Evolutionary conservation across 1,284 basidiomycete genomes (phyloP).

Genomic region (Rhodotorula sp.): DNA sequence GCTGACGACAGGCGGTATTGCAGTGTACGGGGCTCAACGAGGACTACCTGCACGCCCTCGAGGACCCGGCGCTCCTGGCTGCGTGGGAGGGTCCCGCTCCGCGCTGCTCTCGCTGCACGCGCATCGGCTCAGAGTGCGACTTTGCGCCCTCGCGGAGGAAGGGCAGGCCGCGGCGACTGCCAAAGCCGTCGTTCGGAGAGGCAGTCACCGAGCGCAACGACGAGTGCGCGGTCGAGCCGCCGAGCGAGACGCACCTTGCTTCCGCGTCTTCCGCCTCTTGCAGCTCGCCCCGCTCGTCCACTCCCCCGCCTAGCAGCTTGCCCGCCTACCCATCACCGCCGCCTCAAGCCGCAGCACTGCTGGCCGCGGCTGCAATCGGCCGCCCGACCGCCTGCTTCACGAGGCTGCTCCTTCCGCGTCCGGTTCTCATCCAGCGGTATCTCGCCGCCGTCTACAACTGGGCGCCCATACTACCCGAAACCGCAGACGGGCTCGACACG

Average conservation of each 20-base stretch:
- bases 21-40: conserved; percentile 22
- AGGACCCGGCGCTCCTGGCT: background rate
- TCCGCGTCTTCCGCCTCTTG: background rate
- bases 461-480: conserved; percentile 13
- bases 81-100: background rate
- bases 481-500: background rate
- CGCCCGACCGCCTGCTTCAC: no score
- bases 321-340: no score
- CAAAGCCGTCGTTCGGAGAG: background rate
- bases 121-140: background rate
- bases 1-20: background rate
- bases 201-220: no score
- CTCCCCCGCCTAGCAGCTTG: background rate
- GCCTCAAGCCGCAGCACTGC: no score
- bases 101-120: conserved; percentile 3
- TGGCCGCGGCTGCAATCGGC: no score
- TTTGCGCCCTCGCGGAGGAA: conserved; percentile 12
- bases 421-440: no score
- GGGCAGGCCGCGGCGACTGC: conserved; percentile 9
- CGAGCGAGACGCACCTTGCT: no score
- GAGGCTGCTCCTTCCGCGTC: no score
- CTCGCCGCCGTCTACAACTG: conserved; percentile 1
- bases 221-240: no score
- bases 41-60: conserved; percentile 17
- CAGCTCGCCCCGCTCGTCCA: background rate